Evolutionary conservation across 2,329 filamentous ascomycete genomes (phyloP), one percentile per base, ranked within the genome.

Genomic region (Aspergillus sp.): DNA sequence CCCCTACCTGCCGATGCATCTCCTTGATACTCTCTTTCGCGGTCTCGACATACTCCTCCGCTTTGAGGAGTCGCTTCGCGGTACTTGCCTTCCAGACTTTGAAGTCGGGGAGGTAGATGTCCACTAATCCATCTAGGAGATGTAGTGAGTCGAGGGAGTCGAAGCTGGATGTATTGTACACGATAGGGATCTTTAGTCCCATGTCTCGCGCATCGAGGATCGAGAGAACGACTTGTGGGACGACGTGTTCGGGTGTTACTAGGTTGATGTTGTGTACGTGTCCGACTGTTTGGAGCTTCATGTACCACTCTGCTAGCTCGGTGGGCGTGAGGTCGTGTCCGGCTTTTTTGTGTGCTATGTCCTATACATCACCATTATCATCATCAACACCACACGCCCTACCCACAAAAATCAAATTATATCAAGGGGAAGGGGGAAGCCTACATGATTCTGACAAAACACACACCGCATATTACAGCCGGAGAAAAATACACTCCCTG

Each of bases 31-130:
- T 92, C 75, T 93, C 90, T 74, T 83, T 86, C 0, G 92, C 91
- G 0, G 87, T 86, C 9, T 83, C 79, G 1, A 88, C 85, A 72
- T 94, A 95, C 72, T 91, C 85, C 51, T 91, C 89, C 3, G 89
- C 89, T 73, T 96, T 96, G 38, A 95, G 82, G 30, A 95, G 78
- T 10, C 91, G 82, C 67, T 84, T 88, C 19, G 89, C 89, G 0
- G 89, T 89, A 21, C 74, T 79, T 1, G 82, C 74, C 28, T 84
- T 84, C 91, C 90, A 95, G 9, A 93, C 86, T 74, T 96, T 95
- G 80, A 95, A 95, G 72, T 96, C 91, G 0, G 91, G 89, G n/a
- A 96, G 80, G 72, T 95, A 96, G 48, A 96, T 92, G 72, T 95
- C 91, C 0, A 95, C 86, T 28, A 96, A 79, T 0, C 91, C 91